These are phyloP conservation scores for Selenicereus undatus DNA, from an alignment of 148 eudicot genomes.

Conservation along the genomic window DNA sequence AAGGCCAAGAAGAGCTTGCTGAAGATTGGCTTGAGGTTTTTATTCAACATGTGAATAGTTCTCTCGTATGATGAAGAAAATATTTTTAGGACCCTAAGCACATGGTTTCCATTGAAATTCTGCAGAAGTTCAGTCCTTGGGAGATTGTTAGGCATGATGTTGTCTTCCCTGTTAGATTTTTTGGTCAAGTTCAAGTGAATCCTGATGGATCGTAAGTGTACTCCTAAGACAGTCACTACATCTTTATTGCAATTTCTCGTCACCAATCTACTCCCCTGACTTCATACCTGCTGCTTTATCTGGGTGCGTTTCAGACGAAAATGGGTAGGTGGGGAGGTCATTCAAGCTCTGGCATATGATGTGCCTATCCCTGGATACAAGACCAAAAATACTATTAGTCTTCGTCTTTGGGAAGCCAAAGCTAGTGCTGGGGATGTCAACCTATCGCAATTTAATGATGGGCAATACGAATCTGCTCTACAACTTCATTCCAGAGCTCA, in stretches of 20 bases:
- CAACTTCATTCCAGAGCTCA: conserved; percentile 88
- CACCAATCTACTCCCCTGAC: background rate
- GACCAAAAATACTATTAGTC: conserved; percentile 91
- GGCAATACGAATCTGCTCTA: conserved; percentile 82
- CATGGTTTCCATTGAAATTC: conserved; percentile 13
- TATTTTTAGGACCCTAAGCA: background rate
- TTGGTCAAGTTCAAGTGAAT: conserved; percentile 79
- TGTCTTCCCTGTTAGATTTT: conserved; percentile 82
- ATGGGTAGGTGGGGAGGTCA: conserved; percentile 89
- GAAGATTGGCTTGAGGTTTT: conserved; percentile 97
- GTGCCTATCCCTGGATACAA: conserved; percentile 98
- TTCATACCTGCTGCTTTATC: conserved; percentile 6
- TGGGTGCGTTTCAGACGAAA: conserved; percentile 52
- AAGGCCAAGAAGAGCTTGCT: conserved; percentile 82
- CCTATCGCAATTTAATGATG: conserved; percentile 91
- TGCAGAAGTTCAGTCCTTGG: conserved; percentile 99
- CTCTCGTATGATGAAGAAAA: conserved; percentile 3
- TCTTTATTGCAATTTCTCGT: background rate
- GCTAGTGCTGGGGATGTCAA: conserved; percentile 76
- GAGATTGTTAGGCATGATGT: conserved; percentile 93
- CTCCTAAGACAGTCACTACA: conserved; percentile 6
- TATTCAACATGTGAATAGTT: conserved; percentile 7
- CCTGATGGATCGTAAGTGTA: conserved; percentile 79
- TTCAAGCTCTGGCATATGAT: conserved; percentile 95
- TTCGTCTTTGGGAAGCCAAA: conserved; percentile 99